Conservation (phyloP, 176 grass and related monocot genomes). For the Aegilops speltoides region DNA sequence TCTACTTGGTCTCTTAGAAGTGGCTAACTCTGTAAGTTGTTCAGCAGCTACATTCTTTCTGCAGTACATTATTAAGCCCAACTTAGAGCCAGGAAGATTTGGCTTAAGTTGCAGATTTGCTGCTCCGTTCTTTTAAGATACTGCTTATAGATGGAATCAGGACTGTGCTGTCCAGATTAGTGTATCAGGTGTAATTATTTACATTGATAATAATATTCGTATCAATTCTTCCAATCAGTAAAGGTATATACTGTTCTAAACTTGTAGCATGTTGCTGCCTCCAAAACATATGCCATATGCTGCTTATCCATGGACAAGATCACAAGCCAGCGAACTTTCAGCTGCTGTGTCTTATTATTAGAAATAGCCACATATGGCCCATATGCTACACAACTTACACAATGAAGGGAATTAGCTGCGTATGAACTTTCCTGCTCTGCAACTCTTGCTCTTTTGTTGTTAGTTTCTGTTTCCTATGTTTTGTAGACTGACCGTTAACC, state of each 20-base stretch:
- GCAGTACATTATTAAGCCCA: conserved; percentile 17
- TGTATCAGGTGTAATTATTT: conserved; percentile 57
- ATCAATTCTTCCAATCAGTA: neutral
- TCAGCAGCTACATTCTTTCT: conserved; percentile 16
- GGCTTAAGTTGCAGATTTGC: conserved; percentile 41
- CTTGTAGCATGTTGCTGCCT: neutral
- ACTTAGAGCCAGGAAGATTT: conserved; percentile 30
- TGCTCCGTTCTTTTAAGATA: conserved; percentile 43
- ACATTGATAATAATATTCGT: conserved; percentile 41
- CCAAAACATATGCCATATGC: neutral
- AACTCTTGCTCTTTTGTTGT: neutral
- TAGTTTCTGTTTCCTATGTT: neutral
- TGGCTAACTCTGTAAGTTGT: conserved; percentile 35
- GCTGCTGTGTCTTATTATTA: neutral
- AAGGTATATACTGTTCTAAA: neutral
- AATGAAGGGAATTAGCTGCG: neutral
- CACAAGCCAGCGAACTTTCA: neutral
- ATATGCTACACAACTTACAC: neutral
- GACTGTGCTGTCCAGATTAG: conserved; percentile 49
- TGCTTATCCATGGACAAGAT: neutral
- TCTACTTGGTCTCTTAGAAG: conserved; percentile 39
- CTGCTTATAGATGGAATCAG: conserved; percentile 46
- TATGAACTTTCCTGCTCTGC: neutral
- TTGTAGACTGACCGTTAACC: neutral
- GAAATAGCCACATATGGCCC: neutral